These are phyloP conservation scores for Zymoseptoria brevis DNA, from an alignment of 2,329 filamentous ascomycete genomes.

Conservation along the genomic window DNA sequence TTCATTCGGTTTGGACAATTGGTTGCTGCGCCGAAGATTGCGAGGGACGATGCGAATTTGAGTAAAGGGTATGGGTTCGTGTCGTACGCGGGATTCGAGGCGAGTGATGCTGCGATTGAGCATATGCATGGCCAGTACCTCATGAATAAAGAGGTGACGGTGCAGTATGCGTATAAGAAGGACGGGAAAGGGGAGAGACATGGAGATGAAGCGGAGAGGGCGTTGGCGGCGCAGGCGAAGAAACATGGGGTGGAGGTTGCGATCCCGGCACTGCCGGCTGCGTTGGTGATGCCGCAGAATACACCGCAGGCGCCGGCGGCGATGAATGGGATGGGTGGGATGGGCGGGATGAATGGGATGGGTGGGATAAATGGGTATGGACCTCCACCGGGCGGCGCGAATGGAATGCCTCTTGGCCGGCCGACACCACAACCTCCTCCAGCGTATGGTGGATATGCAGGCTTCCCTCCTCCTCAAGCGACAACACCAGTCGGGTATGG, in stretches of 20 bases:
- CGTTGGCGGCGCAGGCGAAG: slow-evolving; percentile 84
- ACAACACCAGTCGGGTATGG: not conserved
- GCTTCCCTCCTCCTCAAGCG: not conserved
- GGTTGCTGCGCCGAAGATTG: slow-evolving; percentile 78
- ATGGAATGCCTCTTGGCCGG: slow-evolving; percentile 26
- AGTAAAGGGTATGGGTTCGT: slow-evolving; percentile 97
- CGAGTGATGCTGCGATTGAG: slow-evolving; percentile 80
- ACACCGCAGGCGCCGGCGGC: slow-evolving; percentile 37
- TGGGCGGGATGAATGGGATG: slow-evolving; percentile 3
- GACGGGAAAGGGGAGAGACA: slow-evolving; percentile 96
- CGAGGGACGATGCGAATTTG: slow-evolving; percentile 77
- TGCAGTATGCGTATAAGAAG: slow-evolving; percentile 99
- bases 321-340: slow-evolving; percentile 29
- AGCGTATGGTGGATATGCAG: slow-evolving; percentile 9
- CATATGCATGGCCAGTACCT: slow-evolving; percentile 96
- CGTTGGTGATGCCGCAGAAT: slow-evolving; percentile 50
- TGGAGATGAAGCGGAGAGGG: slow-evolving; percentile 86
- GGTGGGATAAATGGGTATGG: slow-evolving; percentile 8
- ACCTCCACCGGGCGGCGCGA: slow-evolving; percentile 33
- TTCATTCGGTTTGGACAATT: slow-evolving; percentile 88
- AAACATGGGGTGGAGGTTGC: slow-evolving; percentile 87
- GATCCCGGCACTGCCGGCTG: slow-evolving; percentile 65
- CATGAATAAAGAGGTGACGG: slow-evolving; percentile 91
- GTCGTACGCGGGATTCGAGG: slow-evolving; percentile 86
- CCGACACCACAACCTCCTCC: slow-evolving; percentile 14